Percentiles rank a stretch among this genome's conserved stretches.
Evolutionary conservation across 1,139 yeast genomes (phyloP).

Genomic region (Candida tetrigidarum): DNA sequence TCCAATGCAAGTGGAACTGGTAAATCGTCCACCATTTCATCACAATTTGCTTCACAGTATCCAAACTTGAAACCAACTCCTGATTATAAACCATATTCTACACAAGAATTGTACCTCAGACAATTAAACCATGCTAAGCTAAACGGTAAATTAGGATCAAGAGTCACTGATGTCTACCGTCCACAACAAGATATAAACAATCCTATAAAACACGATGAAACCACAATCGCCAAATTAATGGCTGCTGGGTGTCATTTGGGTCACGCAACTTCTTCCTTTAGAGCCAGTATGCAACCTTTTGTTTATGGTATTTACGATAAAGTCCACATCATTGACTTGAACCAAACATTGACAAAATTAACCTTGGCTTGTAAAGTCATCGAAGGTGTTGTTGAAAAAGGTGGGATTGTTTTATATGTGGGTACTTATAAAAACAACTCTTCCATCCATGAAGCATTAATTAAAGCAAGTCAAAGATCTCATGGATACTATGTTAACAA

Average conservation of each 20-base stretch:
- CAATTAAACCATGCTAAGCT: constrained; percentile 57
- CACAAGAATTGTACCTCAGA: constrained; percentile 77
- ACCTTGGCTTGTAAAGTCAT: constrained; percentile 81
- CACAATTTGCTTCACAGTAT: constrained; percentile 30
- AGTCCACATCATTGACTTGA: constrained; percentile 85
- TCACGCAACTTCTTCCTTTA: constrained; percentile 78
- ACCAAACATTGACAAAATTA: constrained; percentile 74
- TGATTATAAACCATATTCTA: constrained; percentile 58
- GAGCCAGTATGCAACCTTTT: constrained; percentile 87
- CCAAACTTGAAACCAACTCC: constrained; percentile 50
- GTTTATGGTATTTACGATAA: constrained; percentile 89
- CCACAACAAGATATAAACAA: constrained; percentile 69
- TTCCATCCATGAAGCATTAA: constrained; percentile 70
- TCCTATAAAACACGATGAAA: constrained; percentile 60
- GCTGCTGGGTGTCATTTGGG: constrained; percentile 98
- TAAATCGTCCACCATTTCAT: constrained; percentile 32
- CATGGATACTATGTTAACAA: constrained; percentile 81
- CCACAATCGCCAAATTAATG: constrained; percentile 69
- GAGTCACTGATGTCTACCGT: constrained; percentile 61
- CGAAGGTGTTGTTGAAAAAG: constrained; percentile 79
- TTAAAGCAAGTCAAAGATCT: constrained; percentile 77
- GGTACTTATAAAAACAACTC: constrained; percentile 74
- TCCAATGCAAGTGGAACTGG: not conserved
- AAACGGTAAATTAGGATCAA: constrained; percentile 64
- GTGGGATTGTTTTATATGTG: constrained; percentile 82